Conservation (phyloP, 2,329 filamentous ascomycete genomes). For the Epichloe aotearoae region DNA sequence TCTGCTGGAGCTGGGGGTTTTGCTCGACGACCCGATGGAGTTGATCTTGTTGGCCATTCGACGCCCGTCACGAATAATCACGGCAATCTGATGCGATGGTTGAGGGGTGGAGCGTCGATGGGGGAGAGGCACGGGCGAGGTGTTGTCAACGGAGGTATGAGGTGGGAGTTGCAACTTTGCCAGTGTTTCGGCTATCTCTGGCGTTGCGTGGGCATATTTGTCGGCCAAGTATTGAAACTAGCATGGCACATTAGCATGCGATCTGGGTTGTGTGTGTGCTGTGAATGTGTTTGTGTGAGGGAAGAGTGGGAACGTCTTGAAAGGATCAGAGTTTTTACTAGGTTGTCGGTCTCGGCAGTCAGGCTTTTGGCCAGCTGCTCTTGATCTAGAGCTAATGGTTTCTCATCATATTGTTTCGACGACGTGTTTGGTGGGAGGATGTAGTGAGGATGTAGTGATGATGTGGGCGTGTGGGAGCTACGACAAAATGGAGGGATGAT, state of each 20-base stretch:
- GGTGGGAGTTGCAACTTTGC: slow-evolving; percentile 53
- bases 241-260: slow-evolving; percentile 12
- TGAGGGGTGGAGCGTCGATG: slow-evolving; percentile 30
- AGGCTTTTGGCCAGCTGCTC: slow-evolving; percentile 41
- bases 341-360: slow-evolving; percentile 45
- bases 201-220: slow-evolving; percentile 51
- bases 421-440: slow-evolving; percentile 8
- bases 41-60: slow-evolving; percentile 42
- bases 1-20: slow-evolving; percentile 35
- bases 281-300: neutral
- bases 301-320: slow-evolving; percentile 9
- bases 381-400: slow-evolving; percentile 73
- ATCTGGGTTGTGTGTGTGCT: neutral
- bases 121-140: slow-evolving; percentile 38
- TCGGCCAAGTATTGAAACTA: slow-evolving; percentile 54
- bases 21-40: slow-evolving; percentile 35
- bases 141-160: slow-evolving; percentile 34
- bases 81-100: slow-evolving; percentile 41
- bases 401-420: slow-evolving; percentile 24
- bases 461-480: neutral
- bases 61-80: slow-evolving; percentile 51
- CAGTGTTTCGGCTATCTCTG: slow-evolving; percentile 54
- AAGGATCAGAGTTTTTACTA: slow-evolving; percentile 17
- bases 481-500: neutral
- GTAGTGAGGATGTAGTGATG: neutral